These are phyloP conservation scores for Garcileccinum viscosum DNA, from an alignment of 1,284 basidiomycete species.

Conservation along the genomic window DNA sequence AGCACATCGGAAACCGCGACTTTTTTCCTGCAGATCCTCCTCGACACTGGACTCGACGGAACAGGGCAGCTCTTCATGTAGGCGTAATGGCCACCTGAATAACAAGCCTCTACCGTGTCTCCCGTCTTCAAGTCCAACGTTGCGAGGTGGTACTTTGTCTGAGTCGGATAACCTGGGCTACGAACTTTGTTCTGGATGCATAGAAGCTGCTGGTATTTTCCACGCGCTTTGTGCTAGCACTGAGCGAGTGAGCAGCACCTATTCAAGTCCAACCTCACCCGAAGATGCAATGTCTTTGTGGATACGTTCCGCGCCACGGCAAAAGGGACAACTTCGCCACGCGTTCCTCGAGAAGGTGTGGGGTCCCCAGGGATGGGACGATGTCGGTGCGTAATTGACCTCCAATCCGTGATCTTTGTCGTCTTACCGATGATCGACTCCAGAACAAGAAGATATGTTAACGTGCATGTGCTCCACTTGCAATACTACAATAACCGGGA, in stretches of 20 bases:
- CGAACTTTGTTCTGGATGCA: constrained; percentile 82
- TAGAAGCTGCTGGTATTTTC: constrained; percentile 76
- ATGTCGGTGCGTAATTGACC: constrained; percentile 69
- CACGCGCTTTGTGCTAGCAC: constrained; percentile 73
- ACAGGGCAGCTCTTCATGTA: constrained; percentile 21
- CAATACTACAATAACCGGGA: constrained; percentile 59
- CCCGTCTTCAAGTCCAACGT: constrained; percentile 35
- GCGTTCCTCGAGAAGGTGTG: constrained; percentile 86
- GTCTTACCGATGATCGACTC: constrained; percentile 8
- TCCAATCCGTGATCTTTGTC: background rate
- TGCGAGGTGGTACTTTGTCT: constrained; percentile 17
- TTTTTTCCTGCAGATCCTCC: constrained; percentile 48
- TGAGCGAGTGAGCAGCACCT: constrained; percentile 47
- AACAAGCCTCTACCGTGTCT: constrained; percentile 48
- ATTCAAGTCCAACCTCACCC: constrained; percentile 50
- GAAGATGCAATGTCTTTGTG: constrained; percentile 61
- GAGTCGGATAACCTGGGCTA: constrained; percentile 60
- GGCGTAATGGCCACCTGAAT: constrained; percentile 36
- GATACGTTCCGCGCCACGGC: constrained; percentile 67
- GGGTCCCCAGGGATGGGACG: constrained; percentile 82
- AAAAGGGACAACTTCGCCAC: constrained; percentile 77
- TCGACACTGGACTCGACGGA: constrained; percentile 30
- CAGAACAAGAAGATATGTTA: constrained; percentile 74
- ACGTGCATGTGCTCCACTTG: constrained; percentile 81
- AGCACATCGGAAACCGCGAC: constrained; percentile 32